Conservation (phyloP, 805 yeast genomes). For the Kazachstania bromeliacearum region DNA sequence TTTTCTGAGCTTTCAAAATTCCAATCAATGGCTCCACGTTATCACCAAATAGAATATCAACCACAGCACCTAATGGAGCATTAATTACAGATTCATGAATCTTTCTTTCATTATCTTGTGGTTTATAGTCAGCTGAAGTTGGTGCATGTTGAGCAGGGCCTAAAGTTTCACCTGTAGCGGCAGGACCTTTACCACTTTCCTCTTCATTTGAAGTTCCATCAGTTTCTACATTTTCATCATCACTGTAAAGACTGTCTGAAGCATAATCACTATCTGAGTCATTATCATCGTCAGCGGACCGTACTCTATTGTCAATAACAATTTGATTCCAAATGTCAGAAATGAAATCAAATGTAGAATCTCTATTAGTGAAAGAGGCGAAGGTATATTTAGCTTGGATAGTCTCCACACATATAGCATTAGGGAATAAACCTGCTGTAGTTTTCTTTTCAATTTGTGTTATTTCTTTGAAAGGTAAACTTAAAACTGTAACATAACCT, state of each 20-base stretch:
- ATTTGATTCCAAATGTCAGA: conserved; percentile 52
- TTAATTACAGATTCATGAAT: conserved; percentile 43
- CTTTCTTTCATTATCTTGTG: conserved; percentile 42
- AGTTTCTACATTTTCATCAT: conserved; percentile 20
- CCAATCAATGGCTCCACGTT: conserved; percentile 37
- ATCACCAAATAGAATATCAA: conserved; percentile 51
- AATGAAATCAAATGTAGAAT: conserved; percentile 40
- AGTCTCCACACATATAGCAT: conserved; percentile 56
- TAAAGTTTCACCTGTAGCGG: neutral
- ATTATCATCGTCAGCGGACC: neutral
- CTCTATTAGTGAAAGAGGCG: conserved; percentile 58
- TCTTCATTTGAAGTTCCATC: conserved; percentile 15
- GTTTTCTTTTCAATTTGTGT: conserved; percentile 54
- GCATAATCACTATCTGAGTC: conserved; percentile 17
- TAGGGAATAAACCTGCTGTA: conserved; percentile 61
- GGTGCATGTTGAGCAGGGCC: conserved; percentile 43
- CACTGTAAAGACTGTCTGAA: conserved; percentile 19
- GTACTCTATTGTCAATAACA: conserved; percentile 17
- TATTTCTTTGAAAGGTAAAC: conserved; percentile 52
- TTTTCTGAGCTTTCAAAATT: conserved; percentile 51
- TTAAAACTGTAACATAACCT: conserved; percentile 54
- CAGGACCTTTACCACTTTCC: conserved; percentile 5
- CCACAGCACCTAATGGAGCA: conserved; percentile 61
- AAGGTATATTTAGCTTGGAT: conserved; percentile 52
- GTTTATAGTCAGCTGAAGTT: conserved; percentile 36